A percentile compares a stretch with the other conserved stretches of the same genome.
These are phyloP conservation scores for Termitomyces sp. DNA, from an alignment of 768 basidiomycete species.

Conservation along the genomic window DNA sequence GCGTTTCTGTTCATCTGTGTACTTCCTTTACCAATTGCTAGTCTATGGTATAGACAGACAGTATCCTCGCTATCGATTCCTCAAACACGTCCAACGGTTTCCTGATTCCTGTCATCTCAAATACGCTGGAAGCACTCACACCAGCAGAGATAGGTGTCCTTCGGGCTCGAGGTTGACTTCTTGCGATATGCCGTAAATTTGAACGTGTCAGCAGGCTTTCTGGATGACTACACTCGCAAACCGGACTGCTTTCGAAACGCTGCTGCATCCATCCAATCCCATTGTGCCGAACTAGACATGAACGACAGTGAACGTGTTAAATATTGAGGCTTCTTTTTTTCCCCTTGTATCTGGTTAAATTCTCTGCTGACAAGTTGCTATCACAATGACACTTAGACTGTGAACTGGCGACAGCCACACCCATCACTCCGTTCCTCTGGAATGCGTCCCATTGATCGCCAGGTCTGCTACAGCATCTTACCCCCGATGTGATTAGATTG, in stretches of 20 bases:
- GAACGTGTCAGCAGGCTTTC: constrained; percentile 13
- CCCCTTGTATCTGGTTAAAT: neutral
- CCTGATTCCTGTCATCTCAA: constrained; percentile 1
- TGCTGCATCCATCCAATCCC: constrained; percentile 42
- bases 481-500: constrained; percentile 16
- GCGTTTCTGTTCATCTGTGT: neutral
- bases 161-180: constrained; percentile 14
- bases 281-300: constrained; percentile 58
- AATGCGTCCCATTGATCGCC: constrained; percentile 47
- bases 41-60: neutral
- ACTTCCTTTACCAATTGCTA: neutral
- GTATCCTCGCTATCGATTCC: constrained; percentile 1
- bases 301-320: constrained; percentile 59
- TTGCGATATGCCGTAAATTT: neutral
- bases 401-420: constrained; percentile 73
- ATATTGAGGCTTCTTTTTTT: too few relatives aligned
- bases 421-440: constrained; percentile 64
- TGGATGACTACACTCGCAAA: constrained; percentile 46
- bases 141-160: constrained; percentile 15
- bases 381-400: constrained; percentile 79
- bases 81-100: neutral
- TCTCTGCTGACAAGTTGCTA: constrained; percentile 48
- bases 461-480: constrained; percentile 16
- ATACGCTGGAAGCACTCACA: constrained; percentile 7
- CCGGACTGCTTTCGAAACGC: constrained; percentile 66